phyloP scores from a whole-genome alignment of 2,329 filamentous ascomycete genomes.

The Whalleya microplaca region DNA sequence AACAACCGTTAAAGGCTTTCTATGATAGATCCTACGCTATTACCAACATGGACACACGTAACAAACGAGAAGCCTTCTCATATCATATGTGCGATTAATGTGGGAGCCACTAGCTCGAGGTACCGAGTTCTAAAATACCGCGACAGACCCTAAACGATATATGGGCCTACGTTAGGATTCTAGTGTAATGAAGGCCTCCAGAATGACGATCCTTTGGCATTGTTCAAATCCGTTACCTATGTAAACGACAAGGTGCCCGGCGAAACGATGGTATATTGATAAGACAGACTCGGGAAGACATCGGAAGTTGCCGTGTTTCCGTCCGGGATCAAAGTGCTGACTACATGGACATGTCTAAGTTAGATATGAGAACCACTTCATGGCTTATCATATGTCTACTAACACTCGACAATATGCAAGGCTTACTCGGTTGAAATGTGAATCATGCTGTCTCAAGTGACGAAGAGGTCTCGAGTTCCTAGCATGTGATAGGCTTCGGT shows the following conservation, averaged over 20 bases:
- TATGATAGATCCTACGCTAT: not conserved
- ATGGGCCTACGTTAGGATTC: not conserved
- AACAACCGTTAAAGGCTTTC: not conserved
- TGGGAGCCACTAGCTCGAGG: not conserved
- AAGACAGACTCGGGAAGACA: not conserved
- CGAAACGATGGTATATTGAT: not conserved
- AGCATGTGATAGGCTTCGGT: slow-evolving; percentile 1
- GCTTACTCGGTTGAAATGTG: slow-evolving; percentile 1
- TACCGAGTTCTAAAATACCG: not conserved
- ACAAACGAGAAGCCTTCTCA: not conserved
- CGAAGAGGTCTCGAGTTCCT: not conserved
- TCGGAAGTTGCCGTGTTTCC: not conserved
- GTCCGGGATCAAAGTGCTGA: not conserved
- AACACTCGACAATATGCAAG: not conserved
- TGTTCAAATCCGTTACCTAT: not conserved
- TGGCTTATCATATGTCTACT: not conserved
- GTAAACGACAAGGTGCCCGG: too few relatives aligned
- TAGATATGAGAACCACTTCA: not conserved
- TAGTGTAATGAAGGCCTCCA: not conserved
- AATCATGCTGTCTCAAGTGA: slow-evolving; percentile 12
- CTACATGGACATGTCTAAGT: not conserved
- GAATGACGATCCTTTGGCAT: not conserved
- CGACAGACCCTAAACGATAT: not conserved
- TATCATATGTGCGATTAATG: not conserved
- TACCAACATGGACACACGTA: not conserved